These are phyloP conservation scores for Cardamine chenopodiifolia DNA, from an alignment of 345 rosid species.

Conservation along the genomic window DNA sequence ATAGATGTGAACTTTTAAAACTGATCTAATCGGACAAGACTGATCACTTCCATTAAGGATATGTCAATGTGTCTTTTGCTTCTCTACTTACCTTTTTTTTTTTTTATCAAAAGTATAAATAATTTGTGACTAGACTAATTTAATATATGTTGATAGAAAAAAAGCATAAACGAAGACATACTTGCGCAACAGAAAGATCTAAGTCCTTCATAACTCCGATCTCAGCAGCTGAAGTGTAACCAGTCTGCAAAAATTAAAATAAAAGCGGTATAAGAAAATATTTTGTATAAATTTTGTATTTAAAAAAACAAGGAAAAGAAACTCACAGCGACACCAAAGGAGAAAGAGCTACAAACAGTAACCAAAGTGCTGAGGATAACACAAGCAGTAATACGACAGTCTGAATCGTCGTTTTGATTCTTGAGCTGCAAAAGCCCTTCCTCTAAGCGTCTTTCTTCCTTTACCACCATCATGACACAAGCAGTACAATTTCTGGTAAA, in stretches of 20 bases:
- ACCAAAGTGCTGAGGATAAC: slow-evolving; percentile 37
- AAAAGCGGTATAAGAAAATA: too few species aligned
- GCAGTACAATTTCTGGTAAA: too few species aligned
- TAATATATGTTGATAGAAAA: not conserved
- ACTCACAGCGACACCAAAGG: slow-evolving; percentile 39
- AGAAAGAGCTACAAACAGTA: slow-evolving; percentile 39
- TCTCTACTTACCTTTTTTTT: not conserved
- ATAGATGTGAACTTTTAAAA: not conserved
- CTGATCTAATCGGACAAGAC: not conserved
- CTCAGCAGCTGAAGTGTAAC: slow-evolving; percentile 51
- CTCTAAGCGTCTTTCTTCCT: slow-evolving; percentile 33
- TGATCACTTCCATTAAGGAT: too few species aligned
- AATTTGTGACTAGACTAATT: not conserved
- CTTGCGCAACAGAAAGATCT: slow-evolving; percentile 44
- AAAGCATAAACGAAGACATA: slow-evolving; percentile 7
- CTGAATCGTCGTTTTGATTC: slow-evolving; percentile 19
- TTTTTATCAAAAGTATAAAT: not conserved
- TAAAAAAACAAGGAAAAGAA: not conserved
- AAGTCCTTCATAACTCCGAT: slow-evolving; percentile 49
- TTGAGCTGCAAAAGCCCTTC: slow-evolving; percentile 31
- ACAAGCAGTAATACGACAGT: slow-evolving; percentile 34
- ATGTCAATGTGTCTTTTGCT: too few species aligned
- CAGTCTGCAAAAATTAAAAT: slow-evolving; percentile 25
- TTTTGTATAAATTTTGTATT: not conserved
- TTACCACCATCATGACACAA: too few species aligned